Evolutionary conservation across 805 yeast genomes (phyloP).

Genomic region (Candida tibetensis): DNA sequence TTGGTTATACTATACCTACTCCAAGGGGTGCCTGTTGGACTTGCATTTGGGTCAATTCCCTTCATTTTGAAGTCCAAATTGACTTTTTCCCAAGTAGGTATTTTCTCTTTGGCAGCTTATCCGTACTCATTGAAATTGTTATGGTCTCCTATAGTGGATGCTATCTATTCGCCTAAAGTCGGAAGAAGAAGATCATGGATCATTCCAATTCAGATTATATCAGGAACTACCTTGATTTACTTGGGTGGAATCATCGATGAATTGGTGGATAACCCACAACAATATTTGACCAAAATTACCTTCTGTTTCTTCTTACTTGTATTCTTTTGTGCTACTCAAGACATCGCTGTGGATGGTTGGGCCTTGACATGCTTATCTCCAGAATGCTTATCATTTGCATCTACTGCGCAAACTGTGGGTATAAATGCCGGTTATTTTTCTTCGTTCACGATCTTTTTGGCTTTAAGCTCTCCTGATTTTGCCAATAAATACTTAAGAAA

Average conservation of each 20-base stretch:
- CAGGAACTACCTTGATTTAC: conserved; percentile 62
- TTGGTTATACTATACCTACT: conserved; percentile 73
- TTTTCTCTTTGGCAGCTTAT: conserved; percentile 88
- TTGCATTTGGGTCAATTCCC: conserved; percentile 93
- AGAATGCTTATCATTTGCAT: conserved; percentile 81
- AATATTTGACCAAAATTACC: conserved; percentile 58
- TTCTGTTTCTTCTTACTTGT: conserved; percentile 72
- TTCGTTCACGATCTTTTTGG: conserved; percentile 87
- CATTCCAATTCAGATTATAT: conserved; percentile 83
- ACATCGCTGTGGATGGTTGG: conserved; percentile 99
- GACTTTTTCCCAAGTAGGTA: conserved; percentile 84
- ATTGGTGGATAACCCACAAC: conserved; percentile 48
- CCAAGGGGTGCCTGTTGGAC: conserved; percentile 96
- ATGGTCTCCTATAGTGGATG: conserved; percentile 97
- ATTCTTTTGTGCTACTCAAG: conserved; percentile 93
- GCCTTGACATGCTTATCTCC: conserved; percentile 83
- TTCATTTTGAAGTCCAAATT: conserved; percentile 80
- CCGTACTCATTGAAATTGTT: conserved; percentile 89
- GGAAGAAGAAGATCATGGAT: conserved; percentile 95
- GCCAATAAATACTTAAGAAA: conserved; percentile 79
- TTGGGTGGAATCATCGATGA: conserved; percentile 60
- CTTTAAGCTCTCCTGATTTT: conserved; percentile 88
- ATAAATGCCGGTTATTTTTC: conserved; percentile 89
- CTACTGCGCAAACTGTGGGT: conserved; percentile 97
- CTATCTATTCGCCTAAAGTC: conserved; percentile 59